These are phyloP conservation scores for Microbotryomycetes sp. DNA, from an alignment of 1,284 basidiomycete genomes.

Conservation along the genomic window DNA sequence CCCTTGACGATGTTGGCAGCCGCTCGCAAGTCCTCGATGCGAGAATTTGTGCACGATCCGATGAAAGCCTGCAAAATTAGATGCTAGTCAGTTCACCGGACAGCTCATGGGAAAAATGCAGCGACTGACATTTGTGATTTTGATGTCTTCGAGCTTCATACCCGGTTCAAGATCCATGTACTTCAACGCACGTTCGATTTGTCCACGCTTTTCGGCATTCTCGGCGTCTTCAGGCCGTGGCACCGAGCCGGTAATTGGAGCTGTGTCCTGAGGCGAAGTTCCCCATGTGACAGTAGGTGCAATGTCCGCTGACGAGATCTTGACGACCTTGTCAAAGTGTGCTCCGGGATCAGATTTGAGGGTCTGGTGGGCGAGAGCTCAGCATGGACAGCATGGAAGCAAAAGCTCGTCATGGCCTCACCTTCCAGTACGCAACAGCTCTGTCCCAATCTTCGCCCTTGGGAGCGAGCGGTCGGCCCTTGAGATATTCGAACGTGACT, in stretches of 20 bases:
- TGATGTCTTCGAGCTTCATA: conserved; percentile 74
- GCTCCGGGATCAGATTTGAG: conserved; percentile 80
- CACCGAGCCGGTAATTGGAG: conserved; percentile 75
- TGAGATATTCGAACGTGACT: conserved; percentile 79
- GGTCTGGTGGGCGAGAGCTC: conserved; percentile 40
- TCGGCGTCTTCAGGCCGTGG: conserved; percentile 68
- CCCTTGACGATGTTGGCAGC: conserved; percentile 77
- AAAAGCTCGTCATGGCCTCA: background rate
- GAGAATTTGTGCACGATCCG: conserved; percentile 93
- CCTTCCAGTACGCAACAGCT: conserved; percentile 79
- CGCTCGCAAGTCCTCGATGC: conserved; percentile 88
- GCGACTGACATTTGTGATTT: conserved; percentile 60
- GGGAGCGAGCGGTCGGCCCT: conserved; percentile 69
- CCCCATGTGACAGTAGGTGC: conserved; percentile 94
- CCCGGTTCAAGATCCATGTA: conserved; percentile 88
- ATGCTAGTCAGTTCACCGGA: background rate
- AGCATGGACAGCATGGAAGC: background rate
- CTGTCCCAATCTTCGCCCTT: conserved; percentile 85
- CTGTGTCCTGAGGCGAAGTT: conserved; percentile 88
- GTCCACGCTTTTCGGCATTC: conserved; percentile 61
- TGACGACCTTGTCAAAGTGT: conserved; percentile 80
- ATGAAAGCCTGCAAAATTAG: conserved; percentile 62
- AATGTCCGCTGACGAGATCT: conserved; percentile 80
- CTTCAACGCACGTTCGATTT: conserved; percentile 70
- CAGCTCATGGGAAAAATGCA: background rate